A percentile compares a stretch with the other conserved stretches of the same genome.
Evolutionary conservation across 148 eudicot genomes (phyloP).

Genomic region (Rhododendron simsii): DNA sequence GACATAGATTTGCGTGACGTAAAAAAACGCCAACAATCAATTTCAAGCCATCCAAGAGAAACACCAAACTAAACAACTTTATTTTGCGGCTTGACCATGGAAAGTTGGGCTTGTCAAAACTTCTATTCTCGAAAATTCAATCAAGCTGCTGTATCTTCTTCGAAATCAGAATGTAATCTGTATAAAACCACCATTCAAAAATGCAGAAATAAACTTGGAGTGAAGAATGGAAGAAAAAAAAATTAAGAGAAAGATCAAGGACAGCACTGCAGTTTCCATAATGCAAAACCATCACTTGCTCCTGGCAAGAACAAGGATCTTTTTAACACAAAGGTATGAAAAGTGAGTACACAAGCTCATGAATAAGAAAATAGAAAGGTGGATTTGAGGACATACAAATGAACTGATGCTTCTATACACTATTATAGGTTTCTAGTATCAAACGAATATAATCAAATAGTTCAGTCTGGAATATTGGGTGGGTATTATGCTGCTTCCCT

Average conservation of each 20-base stretch:
- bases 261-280: not conserved
- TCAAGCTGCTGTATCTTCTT: slow-evolving; percentile 35
- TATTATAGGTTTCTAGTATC: not conserved
- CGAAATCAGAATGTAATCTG: slow-evolving; percentile 41
- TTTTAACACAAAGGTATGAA: not conserved
- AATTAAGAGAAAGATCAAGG: not conserved
- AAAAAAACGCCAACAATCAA: not conserved
- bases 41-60: slow-evolving; percentile 12
- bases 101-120: slow-evolving; percentile 9
- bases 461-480: not conserved
- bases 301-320: not conserved
- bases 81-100: not conserved
- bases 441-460: not conserved
- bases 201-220: not conserved
- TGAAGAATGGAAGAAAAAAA: not conserved
- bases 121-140: slow-evolving; percentile 9
- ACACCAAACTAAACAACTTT: not conserved
- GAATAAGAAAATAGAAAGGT: not conserved
- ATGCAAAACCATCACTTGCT: not conserved
- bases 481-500: not conserved
- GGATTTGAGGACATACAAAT: slow-evolving; percentile 1
- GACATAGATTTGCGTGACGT: slow-evolving; percentile 15
- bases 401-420: not conserved
- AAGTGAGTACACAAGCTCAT: not conserved
- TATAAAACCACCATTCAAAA: slow-evolving; percentile 15